Percentiles rank a stretch among this genome's conserved stretches.
Conservation (phyloP, 768 basidiomycete genomes). For the Leccinum truebloodii region DNA sequence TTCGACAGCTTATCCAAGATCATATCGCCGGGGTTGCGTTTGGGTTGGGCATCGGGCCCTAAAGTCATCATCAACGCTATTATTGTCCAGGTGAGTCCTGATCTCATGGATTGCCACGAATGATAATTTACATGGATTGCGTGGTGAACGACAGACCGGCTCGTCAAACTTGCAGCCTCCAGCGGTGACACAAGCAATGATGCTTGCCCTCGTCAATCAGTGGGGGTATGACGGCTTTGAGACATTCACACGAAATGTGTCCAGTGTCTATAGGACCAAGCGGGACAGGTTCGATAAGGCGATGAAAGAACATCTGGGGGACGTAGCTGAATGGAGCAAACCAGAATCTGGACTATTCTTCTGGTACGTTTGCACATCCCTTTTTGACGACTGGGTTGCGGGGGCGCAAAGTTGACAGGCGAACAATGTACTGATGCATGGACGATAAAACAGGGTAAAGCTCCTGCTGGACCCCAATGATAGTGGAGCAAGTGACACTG, state of each 20-base stretch:
- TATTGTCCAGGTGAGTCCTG: no score
- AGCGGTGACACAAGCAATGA: slow-evolving; percentile 59
- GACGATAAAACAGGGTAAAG: slow-evolving; percentile 47
- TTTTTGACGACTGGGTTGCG: no score
- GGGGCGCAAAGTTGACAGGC: no score
- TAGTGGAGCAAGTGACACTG: slow-evolving; percentile 55
- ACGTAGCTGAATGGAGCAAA: slow-evolving; percentile 64
- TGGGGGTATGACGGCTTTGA: slow-evolving; percentile 80
- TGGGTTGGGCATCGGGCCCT: no score
- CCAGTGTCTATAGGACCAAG: slow-evolving; percentile 63
- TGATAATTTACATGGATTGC: neutral
- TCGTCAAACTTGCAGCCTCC: slow-evolving; percentile 66
- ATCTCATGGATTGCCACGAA: no score
- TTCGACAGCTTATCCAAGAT: slow-evolving; percentile 78
- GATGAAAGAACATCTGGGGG: slow-evolving; percentile 67
- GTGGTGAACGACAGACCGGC: slow-evolving; percentile 45
- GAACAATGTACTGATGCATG: no score
- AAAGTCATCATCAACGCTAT: no score
- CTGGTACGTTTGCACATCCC: neutral
- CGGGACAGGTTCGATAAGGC: slow-evolving; percentile 71
- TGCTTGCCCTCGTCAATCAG: slow-evolving; percentile 47
- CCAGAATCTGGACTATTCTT: slow-evolving; percentile 38
- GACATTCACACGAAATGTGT: slow-evolving; percentile 60
- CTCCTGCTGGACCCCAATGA: slow-evolving; percentile 41
- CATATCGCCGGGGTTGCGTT: no score